A percentile compares a stretch with the other conserved stretches of the same genome.
phyloP scores from a whole-genome alignment of 1,284 basidiomycete genomes.

The Psilocybe mexicana region DNA sequence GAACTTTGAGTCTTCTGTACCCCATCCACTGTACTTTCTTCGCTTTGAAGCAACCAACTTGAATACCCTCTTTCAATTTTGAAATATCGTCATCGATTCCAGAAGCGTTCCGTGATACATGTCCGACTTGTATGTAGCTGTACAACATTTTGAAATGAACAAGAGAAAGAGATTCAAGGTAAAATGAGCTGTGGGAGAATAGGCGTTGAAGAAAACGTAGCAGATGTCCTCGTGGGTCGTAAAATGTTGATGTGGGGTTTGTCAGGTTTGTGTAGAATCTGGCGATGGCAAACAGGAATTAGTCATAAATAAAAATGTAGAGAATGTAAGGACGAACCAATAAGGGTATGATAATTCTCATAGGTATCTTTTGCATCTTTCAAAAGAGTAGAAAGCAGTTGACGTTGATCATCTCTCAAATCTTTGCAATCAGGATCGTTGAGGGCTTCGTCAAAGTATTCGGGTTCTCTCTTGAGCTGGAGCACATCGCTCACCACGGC shows the following conservation, averaged over 20 bases:
- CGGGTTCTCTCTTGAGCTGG: background rate
- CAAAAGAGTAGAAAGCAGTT: background rate
- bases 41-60: background rate
- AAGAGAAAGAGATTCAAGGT: background rate
- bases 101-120: background rate
- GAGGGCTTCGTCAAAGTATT: background rate
- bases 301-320: background rate
- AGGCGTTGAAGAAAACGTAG: background rate
- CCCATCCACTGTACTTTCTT: background rate
- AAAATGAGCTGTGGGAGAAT: background rate
- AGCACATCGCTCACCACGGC: background rate
- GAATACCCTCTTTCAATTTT: background rate
- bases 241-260: background rate
- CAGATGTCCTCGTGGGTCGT: background rate
- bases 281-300: background rate
- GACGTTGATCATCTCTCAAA: background rate
- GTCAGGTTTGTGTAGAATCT: too few species aligned
- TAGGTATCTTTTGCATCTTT: background rate
- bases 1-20: background rate
- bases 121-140: background rate
- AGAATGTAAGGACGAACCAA: background rate
- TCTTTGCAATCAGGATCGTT: background rate
- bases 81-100: background rate
- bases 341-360: background rate
- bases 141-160: background rate